Evolutionary conservation across 495 filamentous ascomycete genomes (phyloP).

Genomic region (Ascodesmis nigricans): DNA sequence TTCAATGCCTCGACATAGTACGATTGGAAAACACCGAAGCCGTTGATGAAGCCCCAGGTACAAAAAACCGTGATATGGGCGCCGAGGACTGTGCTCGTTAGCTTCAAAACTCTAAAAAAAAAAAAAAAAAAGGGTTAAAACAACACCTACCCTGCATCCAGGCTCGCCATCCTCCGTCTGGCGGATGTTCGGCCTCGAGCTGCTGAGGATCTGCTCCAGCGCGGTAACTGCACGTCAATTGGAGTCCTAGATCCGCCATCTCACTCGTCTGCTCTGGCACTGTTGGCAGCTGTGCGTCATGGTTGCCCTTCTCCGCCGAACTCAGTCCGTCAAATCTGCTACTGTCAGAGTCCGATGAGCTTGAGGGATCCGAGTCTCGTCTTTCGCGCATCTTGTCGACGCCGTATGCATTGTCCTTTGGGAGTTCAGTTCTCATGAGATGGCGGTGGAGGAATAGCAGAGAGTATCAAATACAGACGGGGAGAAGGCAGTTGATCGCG

Average conservation of each 20-base stretch:
- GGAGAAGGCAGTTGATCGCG: no score
- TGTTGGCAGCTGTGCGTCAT: no score
- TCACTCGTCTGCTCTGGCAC: neutral
- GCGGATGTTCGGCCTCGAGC: constrained; percentile 22
- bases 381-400: no score
- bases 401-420: no score
- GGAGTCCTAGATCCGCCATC: constrained; percentile 2
- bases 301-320: no score
- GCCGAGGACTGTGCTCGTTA: constrained; percentile 19
- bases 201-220: constrained; percentile 7
- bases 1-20: constrained; percentile 39
- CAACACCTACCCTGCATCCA: constrained; percentile 24
- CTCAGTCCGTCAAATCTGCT: no score
- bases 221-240: constrained; percentile 7
- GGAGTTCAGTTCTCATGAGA: no score
- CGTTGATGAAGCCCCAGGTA: constrained; percentile 24
- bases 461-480: no score
- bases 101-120: neutral
- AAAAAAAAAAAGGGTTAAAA: constrained; percentile 17
- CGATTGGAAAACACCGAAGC: constrained; percentile 61
- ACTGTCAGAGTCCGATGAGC: no score
- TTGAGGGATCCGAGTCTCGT: no score
- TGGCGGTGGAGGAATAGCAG: no score
- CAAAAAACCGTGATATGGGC: constrained; percentile 29
- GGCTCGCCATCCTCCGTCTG: constrained; percentile 30